phyloP scores from a whole-genome alignment of 129 eudicot genomes.

The Solidago caesia region DNA sequence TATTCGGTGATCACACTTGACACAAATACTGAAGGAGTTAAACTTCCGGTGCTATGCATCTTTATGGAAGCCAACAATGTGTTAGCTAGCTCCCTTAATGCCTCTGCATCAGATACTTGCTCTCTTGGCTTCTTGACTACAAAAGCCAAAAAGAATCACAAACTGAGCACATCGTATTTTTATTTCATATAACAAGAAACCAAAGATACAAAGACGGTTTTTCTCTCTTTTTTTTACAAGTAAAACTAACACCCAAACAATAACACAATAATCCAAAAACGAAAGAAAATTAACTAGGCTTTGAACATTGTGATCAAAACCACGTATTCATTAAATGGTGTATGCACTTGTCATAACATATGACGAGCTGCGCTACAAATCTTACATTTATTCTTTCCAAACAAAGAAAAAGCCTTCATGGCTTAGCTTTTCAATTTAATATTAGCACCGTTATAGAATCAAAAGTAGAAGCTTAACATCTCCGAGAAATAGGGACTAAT shows the following conservation, averaged over 20 bases:
- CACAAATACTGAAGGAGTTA: conserved; percentile 51
- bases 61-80: conserved; percentile 39
- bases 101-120: conserved; percentile 66
- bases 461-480: too few relatives aligned
- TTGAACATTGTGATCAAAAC: not conserved
- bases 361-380: too few relatives aligned
- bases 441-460: too few relatives aligned
- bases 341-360: too few relatives aligned
- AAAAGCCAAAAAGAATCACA: conserved; percentile 4
- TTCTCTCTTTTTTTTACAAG: not conserved
- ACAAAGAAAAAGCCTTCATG: too few relatives aligned
- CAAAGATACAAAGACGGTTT: not conserved
- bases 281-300: not conserved
- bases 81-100: conserved; percentile 41
- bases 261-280: not conserved
- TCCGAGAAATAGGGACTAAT: too few relatives aligned
- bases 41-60: conserved; percentile 30
- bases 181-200: not conserved
- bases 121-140: conserved; percentile 61
- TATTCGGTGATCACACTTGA: conserved; percentile 36
- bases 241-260: not conserved
- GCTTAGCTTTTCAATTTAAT: too few relatives aligned
- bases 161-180: not conserved
- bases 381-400: too few relatives aligned
- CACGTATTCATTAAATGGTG: too few relatives aligned